Base-by-base conservation (phyloP, 805 yeast genomes). In the Candida montana region DNA sequence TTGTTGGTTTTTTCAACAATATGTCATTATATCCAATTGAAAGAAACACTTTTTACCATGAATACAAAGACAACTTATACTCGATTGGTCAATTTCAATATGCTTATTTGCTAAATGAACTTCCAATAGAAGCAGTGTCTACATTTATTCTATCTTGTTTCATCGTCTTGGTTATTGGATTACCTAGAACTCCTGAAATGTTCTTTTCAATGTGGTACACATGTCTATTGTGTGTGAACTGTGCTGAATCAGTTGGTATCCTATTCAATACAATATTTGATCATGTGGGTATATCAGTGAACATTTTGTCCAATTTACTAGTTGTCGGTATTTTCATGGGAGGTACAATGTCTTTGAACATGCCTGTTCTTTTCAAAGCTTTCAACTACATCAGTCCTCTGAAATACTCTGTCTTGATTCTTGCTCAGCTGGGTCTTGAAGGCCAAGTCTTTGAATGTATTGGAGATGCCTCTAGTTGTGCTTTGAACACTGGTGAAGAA, bases 191-290 rank as follows among this genome's bases (percentile, higher is more conserved):
- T 1, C 72, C 80, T 0, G 73, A 65, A 0, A 76, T 81, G 70
- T 87, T 74, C 53, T 86, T 87, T 53, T 71, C 80, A 1, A 68
- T 79, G 54, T 71, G 78, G 32, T 75, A 76, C 47, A 67, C 76
- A 17, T 55, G 80, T 1, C 62, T 76, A 35, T 61, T 74, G 10
- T 68, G 77, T 24, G 74, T 81, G n/a, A 79, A 81, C 46, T 76
- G 86, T 46, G 95, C 95, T 27, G 95, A 86, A 55, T 81, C 90
- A 2, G 66, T 86, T 29, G 95, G 95, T 1, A 81, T 86, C 2
- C 67, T 83, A 36, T 81, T 85, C 48, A 83, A 83, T 54, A 77
- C 88, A 8, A 54, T 81, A 0, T 79, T 86, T 52, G 64, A 70
- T 35, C 88, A 85, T 53, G 73, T 84, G 28, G 95, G 95, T 0